These are phyloP conservation scores for Pseudogymnoascus sp. DNA, from an alignment of 2,329 filamentous ascomycete species.

Conservation along the genomic window DNA sequence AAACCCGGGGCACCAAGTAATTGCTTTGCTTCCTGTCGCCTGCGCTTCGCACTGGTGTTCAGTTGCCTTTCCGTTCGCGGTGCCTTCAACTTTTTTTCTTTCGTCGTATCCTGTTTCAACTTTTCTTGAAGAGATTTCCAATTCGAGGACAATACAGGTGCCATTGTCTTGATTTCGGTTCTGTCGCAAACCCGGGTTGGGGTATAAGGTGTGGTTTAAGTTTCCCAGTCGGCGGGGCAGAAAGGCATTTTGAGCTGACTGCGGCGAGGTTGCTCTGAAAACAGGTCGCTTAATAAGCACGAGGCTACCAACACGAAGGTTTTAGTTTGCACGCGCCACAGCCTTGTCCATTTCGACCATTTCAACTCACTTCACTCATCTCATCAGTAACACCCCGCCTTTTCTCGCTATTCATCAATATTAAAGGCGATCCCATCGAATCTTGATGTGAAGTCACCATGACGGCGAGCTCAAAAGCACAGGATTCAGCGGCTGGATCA, in stretches of 20 bases:
- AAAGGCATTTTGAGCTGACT: constrained; percentile 1
- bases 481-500: constrained; percentile 48
- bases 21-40: constrained; percentile 24
- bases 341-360: not conserved
- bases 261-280: not conserved
- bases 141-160: constrained; percentile 51
- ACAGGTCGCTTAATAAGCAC: not conserved
- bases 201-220: not conserved
- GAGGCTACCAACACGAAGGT: not conserved
- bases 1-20: constrained; percentile 10
- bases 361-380: constrained; percentile 2
- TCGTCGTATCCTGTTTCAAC: constrained; percentile 36
- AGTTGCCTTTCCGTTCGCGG: constrained; percentile 24
- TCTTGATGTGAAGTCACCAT: constrained; percentile 37
- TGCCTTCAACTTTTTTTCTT: constrained; percentile 26
- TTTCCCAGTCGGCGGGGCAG: not conserved
- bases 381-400: not conserved
- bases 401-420: constrained; percentile 2
- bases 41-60: constrained; percentile 28
- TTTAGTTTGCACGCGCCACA: constrained; percentile 1
- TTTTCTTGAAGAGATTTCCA: constrained; percentile 71
- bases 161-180: constrained; percentile 20
- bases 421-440: not conserved
- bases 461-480: constrained; percentile 41
- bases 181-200: not conserved